phyloP scores from a whole-genome alignment of 345 rosid species.

The Pugionium dolabratum region DNA sequence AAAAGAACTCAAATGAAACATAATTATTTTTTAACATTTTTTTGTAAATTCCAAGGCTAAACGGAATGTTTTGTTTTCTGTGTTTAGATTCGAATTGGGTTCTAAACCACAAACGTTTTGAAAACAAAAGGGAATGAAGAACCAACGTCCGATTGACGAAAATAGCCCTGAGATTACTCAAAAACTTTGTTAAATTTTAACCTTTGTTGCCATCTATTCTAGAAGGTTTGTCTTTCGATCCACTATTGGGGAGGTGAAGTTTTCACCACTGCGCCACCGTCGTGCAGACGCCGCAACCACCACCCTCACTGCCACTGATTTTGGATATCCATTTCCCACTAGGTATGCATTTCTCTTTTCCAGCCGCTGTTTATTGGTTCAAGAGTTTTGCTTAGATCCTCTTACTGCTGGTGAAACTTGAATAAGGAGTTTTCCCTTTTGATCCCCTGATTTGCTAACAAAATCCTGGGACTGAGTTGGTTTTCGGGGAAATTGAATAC shows the following conservation, averaged over 20 bases:
- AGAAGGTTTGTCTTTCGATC: not conserved
- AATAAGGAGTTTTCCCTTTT: not conserved
- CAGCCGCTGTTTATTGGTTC: not conserved
- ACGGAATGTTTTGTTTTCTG: no score
- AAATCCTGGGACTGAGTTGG: not conserved
- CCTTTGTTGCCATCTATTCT: not conserved
- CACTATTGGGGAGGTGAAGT: conserved; percentile 11
- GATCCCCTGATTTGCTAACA: not conserved
- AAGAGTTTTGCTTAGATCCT: not conserved
- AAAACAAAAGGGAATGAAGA: not conserved
- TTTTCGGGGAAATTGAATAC: not conserved
- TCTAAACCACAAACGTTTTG: no score
- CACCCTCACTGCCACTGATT: not conserved
- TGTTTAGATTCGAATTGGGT: no score
- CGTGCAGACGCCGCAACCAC: conserved; percentile 11
- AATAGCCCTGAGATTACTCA: not conserved
- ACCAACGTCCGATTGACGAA: conserved; percentile 9
- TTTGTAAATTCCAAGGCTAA: no score
- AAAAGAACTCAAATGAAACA: no score
- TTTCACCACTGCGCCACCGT: conserved; percentile 8
- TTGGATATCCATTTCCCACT: not conserved
- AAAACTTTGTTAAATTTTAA: not conserved
- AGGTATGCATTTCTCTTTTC: conserved; percentile 15
- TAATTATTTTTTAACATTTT: no score
- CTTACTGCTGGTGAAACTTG: not conserved